These are phyloP conservation scores for Didymella arachidicola DNA, from an alignment of 2,329 filamentous ascomycete species.

Conservation along the genomic window DNA sequence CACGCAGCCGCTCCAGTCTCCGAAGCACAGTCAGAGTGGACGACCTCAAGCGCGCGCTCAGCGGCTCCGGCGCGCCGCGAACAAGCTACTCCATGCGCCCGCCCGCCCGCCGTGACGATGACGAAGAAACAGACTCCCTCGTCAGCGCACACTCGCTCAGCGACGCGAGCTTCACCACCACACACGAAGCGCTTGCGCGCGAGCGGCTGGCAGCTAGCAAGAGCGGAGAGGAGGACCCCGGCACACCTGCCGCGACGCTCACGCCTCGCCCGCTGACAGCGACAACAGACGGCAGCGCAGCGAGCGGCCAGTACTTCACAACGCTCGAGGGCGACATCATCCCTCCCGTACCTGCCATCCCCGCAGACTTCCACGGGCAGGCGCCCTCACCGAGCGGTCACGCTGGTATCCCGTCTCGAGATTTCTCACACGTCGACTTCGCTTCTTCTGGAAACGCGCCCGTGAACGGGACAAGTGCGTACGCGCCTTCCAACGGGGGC, in stretches of 20 bases:
- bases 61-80: constrained; percentile 45
- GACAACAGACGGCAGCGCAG: constrained; percentile 8
- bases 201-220: constrained; percentile 1
- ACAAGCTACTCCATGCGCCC: constrained; percentile 43
- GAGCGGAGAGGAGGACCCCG: constrained; percentile 13
- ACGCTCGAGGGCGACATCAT: constrained; percentile 24
- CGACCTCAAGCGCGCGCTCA: constrained; percentile 57
- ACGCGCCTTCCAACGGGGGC: not conserved
- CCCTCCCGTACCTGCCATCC: constrained; percentile 47
- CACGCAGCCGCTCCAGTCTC: constrained; percentile 47
- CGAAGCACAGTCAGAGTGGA: constrained; percentile 54
- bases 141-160: constrained; percentile 75
- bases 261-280: constrained; percentile 32
- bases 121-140: constrained; percentile 69
- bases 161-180: constrained; percentile 62
- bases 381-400: constrained; percentile 1
- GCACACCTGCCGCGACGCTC: constrained; percentile 36
- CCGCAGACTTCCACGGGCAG: constrained; percentile 36
- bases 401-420: not conserved
- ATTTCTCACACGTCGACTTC: constrained; percentile 19
- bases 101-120: constrained; percentile 32
- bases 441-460: constrained; percentile 33
- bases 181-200: constrained; percentile 26
- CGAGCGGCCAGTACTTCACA: constrained; percentile 17
- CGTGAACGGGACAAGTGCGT: constrained; percentile 21